These are phyloP conservation scores for Aeschynomene evenia DNA, from an alignment of 306 rosid genomes.

Conservation along the genomic window DNA sequence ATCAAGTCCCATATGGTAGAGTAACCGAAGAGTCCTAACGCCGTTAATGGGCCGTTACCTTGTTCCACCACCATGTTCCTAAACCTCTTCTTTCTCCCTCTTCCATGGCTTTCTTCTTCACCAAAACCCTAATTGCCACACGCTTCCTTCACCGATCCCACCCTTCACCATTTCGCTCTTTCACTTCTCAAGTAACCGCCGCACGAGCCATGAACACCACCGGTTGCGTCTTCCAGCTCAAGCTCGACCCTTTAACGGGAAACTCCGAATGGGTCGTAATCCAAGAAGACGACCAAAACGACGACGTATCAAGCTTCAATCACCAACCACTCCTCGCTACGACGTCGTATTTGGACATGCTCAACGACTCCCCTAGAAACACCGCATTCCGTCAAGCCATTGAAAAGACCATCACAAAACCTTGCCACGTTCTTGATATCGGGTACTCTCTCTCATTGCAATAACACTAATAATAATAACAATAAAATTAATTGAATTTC, in stretches of 20 bases:
- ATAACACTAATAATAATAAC: too few relatives aligned
- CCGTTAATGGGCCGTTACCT: neutral
- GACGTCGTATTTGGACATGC: conserved; percentile 94
- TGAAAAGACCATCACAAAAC: conserved; percentile 59
- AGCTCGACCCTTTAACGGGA: conserved; percentile 74
- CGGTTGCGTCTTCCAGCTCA: conserved; percentile 72
- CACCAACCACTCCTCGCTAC: conserved; percentile 59
- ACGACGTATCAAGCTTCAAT: conserved; percentile 31
- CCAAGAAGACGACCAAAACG: conserved; percentile 55
- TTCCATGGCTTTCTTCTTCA: conserved; percentile 37
- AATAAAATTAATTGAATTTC: neutral
- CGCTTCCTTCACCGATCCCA: conserved; percentile 8
- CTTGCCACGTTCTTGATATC: conserved; percentile 81
- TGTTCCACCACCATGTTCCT: neutral
- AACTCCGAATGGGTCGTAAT: conserved; percentile 91
- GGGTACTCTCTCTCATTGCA: conserved; percentile 47
- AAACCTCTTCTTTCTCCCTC: neutral
- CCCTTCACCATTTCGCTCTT: neutral
- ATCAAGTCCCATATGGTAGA: neutral
- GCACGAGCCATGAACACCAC: conserved; percentile 62
- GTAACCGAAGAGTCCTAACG: neutral
- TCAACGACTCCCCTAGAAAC: conserved; percentile 73
- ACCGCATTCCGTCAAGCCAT: conserved; percentile 75
- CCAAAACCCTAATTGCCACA: conserved; percentile 40
- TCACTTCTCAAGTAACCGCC: conserved; percentile 1